A percentile compares a stretch with the other conserved stretches of the same genome.
Conservation (phyloP, 495 filamentous ascomycete genomes). For the Penicillium egyptiacum region DNA sequence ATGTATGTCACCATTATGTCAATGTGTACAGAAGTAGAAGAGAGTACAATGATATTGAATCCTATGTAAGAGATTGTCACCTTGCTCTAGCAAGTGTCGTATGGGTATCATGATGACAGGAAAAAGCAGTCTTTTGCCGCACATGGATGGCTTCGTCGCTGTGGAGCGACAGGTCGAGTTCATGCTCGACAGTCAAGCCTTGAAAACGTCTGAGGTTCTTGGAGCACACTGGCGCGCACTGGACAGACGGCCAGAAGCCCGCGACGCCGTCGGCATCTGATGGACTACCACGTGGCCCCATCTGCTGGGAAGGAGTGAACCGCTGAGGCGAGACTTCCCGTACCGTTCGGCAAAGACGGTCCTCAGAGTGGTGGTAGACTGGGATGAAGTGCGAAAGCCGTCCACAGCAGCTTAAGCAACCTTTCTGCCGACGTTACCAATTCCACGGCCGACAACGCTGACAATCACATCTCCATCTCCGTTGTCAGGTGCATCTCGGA, state of each 20-base stretch:
- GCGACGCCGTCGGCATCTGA: conserved; percentile 1
- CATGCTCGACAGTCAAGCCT: conserved; percentile 12
- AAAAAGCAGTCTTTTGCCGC: conserved; percentile 8
- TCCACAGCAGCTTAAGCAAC: conserved; percentile 60
- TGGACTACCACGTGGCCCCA: conserved; percentile 4
- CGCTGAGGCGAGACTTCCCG: conserved; percentile 4
- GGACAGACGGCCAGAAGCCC: conserved; percentile 8
- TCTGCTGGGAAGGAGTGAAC: background rate
- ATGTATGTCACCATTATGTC: background rate
- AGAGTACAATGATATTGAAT: conserved; percentile 7
- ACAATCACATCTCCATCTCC: conserved; percentile 72
- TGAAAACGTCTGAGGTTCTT: conserved; percentile 1
- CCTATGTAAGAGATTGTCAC: conserved; percentile 11
- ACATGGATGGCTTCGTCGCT: conserved; percentile 8
- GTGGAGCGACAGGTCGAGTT: conserved; percentile 7
- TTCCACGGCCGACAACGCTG: conserved; percentile 88
- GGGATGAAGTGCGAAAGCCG: conserved; percentile 2
- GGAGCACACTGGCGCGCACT: conserved; percentile 8
- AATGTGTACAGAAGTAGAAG: background rate
- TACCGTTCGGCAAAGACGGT: background rate
- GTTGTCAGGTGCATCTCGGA: conserved; percentile 70
- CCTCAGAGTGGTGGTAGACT: conserved; percentile 7
- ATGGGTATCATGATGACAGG: conserved; percentile 13
- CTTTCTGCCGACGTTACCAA: conserved; percentile 94
- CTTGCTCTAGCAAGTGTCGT: conserved; percentile 14